Base-by-base conservation (phyloP, 164 flowering plant genomes). In the Vitis riparia region DNA sequence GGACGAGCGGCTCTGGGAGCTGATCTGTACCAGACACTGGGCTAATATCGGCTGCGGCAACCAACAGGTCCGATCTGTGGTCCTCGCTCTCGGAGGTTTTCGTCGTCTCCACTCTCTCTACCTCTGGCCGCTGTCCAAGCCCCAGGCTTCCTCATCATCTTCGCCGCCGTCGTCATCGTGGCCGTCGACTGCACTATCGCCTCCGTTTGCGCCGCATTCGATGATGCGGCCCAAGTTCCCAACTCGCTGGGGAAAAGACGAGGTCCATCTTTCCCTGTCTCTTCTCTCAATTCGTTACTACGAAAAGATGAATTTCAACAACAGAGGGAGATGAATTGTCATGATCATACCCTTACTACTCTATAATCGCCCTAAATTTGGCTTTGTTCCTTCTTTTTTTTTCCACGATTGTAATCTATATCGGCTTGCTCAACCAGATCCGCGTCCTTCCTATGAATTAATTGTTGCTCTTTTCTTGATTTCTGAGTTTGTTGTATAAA, bases 1-100 rank as follows among this genome's bases (percentile, higher is more conserved):
- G 65, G 99, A 96, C 71, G 99, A 96, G 88, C 83, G 97, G 51
- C 82, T 96, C 2, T 93, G 99, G 99, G 99, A 96, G 90, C 75
- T 88, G 85, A 87, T 96, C 80, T 96, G 95, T 77, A 91, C 92
- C 23, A 82, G 82, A 44, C 89, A 91, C 79, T 81, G 86, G 85
- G 81, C 85, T 15, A 88, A 81, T 67, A 74, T 74, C 75, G 87
- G 89, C 49, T 82, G 87, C 73, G 84, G 83, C 23, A 82, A 61
- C 53, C 81, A 79, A 49, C 93, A 89, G 87, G 91, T 91, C 29
- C 82, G 99, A 62, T 84, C 92, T 12, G 91, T 94, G 19, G 99
- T 94, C 63, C 86, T 85, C 59, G 90, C 95, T 11, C 92, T 94
- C 44, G 97, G 99, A 2, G 98, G 99, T 4, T 94, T 94, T 75